Conservation (phyloP, 83 land plant genomes). For the Picea mariana region DNA sequence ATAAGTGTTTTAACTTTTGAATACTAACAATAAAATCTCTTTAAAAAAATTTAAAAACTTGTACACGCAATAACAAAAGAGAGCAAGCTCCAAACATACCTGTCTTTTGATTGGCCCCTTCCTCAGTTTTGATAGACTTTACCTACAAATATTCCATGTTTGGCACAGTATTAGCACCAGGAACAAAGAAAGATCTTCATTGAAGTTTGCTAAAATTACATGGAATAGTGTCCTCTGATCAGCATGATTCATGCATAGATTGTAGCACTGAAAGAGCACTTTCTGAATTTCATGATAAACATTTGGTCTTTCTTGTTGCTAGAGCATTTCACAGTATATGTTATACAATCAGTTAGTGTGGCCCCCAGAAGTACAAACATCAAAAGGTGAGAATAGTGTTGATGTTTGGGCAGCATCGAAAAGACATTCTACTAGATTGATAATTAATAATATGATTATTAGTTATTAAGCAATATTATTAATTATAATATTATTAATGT, state of each 20-base stretch:
- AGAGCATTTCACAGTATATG: no score
- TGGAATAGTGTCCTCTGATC: not conserved
- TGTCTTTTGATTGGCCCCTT: conserved; percentile 2
- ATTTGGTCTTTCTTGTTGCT: no score
- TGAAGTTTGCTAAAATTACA: not conserved
- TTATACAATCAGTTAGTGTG: no score
- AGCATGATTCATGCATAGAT: not conserved
- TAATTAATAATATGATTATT: no score
- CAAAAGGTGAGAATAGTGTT: no score
- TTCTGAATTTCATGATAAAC: not conserved
- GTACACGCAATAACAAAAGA: no score
- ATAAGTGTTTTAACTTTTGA: not conserved
- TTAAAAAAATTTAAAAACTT: no score
- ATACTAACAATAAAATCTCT: not conserved
- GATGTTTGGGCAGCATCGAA: no score
- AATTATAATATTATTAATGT: no score
- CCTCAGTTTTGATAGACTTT: not conserved
- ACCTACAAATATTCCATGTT: not conserved
- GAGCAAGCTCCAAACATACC: not conserved
- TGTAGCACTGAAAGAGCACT: not conserved
- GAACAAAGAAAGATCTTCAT: not conserved
- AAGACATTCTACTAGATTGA: no score
- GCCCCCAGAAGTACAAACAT: no score
- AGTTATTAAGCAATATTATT: no score
- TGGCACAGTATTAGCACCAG: not conserved